A percentile compares a stretch with the other conserved stretches of the same genome.
phyloP scores from a whole-genome alignment of 441 rosid species.

The Croton laevigatus region DNA sequence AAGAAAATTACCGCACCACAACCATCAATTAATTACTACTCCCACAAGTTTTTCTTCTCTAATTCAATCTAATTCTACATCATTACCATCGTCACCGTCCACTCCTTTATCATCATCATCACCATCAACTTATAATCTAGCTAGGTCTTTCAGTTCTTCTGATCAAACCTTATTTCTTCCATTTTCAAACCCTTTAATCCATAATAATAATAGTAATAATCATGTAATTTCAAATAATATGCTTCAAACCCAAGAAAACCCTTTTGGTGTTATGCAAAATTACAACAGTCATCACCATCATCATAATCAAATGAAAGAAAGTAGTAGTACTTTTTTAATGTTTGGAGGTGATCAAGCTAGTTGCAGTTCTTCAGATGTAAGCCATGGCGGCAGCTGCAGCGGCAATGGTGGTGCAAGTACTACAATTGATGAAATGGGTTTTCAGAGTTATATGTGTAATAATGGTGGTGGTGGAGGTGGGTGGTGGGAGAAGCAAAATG shows the following conservation, averaged over 20 bases:
- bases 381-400: conserved; percentile 8
- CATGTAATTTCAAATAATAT: conserved; percentile 6
- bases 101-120: conserved; percentile 27
- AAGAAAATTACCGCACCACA: conserved; percentile 32
- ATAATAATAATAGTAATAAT: background rate
- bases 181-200: conserved; percentile 30
- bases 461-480: conserved; percentile 20
- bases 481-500: conserved; percentile 27
- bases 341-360: conserved; percentile 42
- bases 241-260: conserved; percentile 35
- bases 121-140: conserved; percentile 27
- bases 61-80: conserved; percentile 25
- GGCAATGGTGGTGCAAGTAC: conserved; percentile 6
- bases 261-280: conserved; percentile 24
- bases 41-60: conserved; percentile 34
- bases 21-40: conserved; percentile 12
- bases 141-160: conserved; percentile 25
- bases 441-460: conserved; percentile 25
- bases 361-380: conserved; percentile 59
- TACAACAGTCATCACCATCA: background rate
- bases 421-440: conserved; percentile 24
- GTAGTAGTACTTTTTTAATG: conserved; percentile 7
- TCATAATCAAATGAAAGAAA: conserved; percentile 27
- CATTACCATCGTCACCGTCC: conserved; percentile 27
- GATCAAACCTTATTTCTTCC: conserved; percentile 32